Conservation (phyloP, 257 asterid genomes). For the Nicotiana noctiflora region DNA sequence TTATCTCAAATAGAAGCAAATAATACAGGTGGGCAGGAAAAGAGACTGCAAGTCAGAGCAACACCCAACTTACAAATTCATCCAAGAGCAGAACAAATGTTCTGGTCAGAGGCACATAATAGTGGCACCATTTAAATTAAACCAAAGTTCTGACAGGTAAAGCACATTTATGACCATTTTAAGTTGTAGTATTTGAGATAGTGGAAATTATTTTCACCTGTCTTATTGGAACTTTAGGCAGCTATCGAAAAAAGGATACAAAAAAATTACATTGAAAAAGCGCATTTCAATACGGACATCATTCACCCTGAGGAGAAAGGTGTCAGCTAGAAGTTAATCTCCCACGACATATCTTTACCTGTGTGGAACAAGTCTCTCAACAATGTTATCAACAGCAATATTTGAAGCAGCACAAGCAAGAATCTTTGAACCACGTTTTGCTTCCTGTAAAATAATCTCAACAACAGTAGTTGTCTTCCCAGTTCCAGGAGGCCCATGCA, state of each 20-base stretch:
- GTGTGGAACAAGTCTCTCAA: constrained; percentile 92
- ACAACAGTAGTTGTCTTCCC: constrained; percentile 99
- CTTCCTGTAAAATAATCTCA: constrained; percentile 93
- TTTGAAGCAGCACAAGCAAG: constrained; percentile 99
- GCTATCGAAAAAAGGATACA: neutral
- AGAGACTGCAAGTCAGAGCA: neutral
- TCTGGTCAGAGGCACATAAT: neutral
- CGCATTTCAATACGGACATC: neutral
- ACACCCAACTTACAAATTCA: neutral
- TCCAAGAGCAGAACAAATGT: neutral
- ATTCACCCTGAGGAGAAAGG: constrained; percentile 1
- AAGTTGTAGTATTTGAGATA: neutral
- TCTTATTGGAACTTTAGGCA: neutral
- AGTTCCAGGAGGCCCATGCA: constrained; percentile 99
- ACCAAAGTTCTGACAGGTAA: neutral
- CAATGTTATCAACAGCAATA: constrained; percentile 97
- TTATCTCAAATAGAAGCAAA: neutral
- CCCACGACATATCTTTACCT: constrained; percentile 36
- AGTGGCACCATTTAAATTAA: neutral
- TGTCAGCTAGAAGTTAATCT: neutral
- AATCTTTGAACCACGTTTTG: constrained; percentile 83
- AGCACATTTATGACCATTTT: neutral
- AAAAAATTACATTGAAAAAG: neutral
- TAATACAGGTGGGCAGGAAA: neutral
- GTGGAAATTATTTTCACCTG: neutral